Evolutionary conservation across 306 rosid species (phyloP).

Genomic region (Quercus variabilis): DNA sequence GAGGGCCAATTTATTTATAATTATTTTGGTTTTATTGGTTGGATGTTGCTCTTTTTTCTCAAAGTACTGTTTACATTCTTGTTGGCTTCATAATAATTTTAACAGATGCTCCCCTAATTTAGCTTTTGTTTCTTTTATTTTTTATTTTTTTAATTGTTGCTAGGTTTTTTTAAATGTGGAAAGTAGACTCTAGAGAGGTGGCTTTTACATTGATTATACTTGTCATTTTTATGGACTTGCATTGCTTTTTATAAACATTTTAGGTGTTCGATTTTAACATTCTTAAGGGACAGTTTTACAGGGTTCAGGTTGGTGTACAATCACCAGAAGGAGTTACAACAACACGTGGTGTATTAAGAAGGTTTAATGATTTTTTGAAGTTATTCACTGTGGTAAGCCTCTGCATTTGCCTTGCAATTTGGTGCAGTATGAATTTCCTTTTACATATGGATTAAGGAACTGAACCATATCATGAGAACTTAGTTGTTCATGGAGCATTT

Average conservation of each 20-base stretch:
- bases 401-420: constrained; percentile 11
- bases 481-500: not conserved
- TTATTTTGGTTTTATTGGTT: not conserved
- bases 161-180: not conserved
- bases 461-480: not conserved
- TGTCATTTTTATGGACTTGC: constrained; percentile 2
- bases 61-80: not conserved
- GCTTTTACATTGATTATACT: constrained; percentile 1
- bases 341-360: constrained; percentile 61
- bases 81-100: not conserved
- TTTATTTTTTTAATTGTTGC: not conserved
- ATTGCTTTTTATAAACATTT: constrained; percentile 11
- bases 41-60: not conserved
- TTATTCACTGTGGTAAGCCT: constrained; percentile 75
- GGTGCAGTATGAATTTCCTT: not conserved
- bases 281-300: constrained; percentile 91
- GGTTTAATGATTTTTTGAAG: constrained; percentile 95
- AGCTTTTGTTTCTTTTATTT: not conserved
- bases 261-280: constrained; percentile 50
- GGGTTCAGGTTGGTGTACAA: constrained; percentile 95
- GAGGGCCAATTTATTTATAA: not conserved
- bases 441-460: constrained; percentile 3
- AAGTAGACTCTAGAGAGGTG: not conserved
- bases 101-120: not conserved
- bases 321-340: constrained; percentile 82